Percentiles rank a stretch among this genome's conserved stretches.
These are phyloP conservation scores for Suillus subaureus DNA, from an alignment of 768 basidiomycete species.

Conservation along the genomic window DNA sequence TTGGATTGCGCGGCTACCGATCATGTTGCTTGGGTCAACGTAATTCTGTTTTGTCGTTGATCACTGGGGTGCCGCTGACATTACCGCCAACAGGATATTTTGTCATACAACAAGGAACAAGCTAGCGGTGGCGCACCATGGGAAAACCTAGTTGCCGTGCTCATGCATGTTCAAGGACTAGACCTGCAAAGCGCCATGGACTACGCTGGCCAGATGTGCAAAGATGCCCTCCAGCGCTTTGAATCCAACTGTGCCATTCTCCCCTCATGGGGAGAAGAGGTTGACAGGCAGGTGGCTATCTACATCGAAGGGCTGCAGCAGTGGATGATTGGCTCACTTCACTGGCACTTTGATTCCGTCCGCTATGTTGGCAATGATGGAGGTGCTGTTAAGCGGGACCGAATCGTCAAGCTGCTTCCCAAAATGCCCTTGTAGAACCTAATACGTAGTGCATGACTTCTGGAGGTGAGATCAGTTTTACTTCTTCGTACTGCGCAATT, in stretches of 20 bases:
- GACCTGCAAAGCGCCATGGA: constrained; percentile 64
- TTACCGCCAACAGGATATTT: constrained; percentile 53
- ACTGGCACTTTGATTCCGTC: constrained; percentile 72
- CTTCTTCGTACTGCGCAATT: too few species aligned
- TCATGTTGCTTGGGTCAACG: too few species aligned
- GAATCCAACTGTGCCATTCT: constrained; percentile 45
- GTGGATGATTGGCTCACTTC: constrained; percentile 72
- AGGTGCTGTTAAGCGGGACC: constrained; percentile 51
- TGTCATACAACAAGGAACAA: constrained; percentile 76
- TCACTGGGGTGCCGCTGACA: too few species aligned
- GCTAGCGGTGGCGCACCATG: constrained; percentile 61
- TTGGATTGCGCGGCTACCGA: too few species aligned
- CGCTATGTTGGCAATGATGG: constrained; percentile 42
- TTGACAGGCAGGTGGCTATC: constrained; percentile 58
- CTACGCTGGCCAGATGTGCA: constrained; percentile 47
- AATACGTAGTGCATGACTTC: too few species aligned
- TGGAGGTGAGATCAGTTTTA: too few species aligned
- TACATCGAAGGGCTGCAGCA: constrained; percentile 65
- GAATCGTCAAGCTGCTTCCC: constrained; percentile 54
- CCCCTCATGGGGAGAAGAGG: constrained; percentile 62
- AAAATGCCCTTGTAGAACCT: constrained; percentile 21
- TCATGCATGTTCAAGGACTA: constrained; percentile 51
- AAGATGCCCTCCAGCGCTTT: constrained; percentile 55
- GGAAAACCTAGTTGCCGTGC: constrained; percentile 45
- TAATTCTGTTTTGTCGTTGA: too few species aligned